Conservation (phyloP, 129 eudicot genomes). For the Escallonia herrerae region DNA sequence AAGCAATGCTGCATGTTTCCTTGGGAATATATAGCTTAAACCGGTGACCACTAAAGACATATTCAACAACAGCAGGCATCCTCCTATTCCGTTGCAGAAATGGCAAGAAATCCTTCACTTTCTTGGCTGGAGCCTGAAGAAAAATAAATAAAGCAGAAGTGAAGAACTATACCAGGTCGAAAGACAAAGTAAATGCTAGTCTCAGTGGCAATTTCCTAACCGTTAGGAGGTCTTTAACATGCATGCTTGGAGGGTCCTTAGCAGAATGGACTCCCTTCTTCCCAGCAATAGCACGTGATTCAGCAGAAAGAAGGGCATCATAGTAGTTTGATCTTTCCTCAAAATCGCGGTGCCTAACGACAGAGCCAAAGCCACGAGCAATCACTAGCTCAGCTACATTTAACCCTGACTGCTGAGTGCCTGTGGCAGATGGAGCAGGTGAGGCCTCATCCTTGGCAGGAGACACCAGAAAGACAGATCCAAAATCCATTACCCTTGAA, state of each 20-base stretch:
- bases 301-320: slow-evolving; percentile 89
- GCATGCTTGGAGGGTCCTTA: slow-evolving; percentile 75
- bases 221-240: slow-evolving; percentile 67
- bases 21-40: slow-evolving; percentile 77
- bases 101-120: slow-evolving; percentile 83
- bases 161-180: neutral
- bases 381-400: slow-evolving; percentile 82
- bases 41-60: slow-evolving; percentile 93
- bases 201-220: slow-evolving; percentile 31
- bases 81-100: slow-evolving; percentile 80
- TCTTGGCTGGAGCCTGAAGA: slow-evolving; percentile 63
- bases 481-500: slow-evolving; percentile 88
- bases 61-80: slow-evolving; percentile 88
- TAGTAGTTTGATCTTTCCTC: slow-evolving; percentile 91
- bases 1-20: slow-evolving; percentile 91
- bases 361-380: slow-evolving; percentile 77
- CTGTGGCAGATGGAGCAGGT: slow-evolving; percentile 39
- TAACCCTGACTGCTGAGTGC: slow-evolving; percentile 46
- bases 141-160: neutral
- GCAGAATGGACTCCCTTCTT: slow-evolving; percentile 75
- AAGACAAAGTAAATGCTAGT: neutral
- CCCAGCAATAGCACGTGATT: slow-evolving; percentile 69
- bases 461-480: slow-evolving; percentile 68
- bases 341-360: slow-evolving; percentile 82
- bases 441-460: slow-evolving; percentile 49